phyloP scores from a whole-genome alignment of 139 green algal species.

The Monoraphidium neglectum region DNA sequence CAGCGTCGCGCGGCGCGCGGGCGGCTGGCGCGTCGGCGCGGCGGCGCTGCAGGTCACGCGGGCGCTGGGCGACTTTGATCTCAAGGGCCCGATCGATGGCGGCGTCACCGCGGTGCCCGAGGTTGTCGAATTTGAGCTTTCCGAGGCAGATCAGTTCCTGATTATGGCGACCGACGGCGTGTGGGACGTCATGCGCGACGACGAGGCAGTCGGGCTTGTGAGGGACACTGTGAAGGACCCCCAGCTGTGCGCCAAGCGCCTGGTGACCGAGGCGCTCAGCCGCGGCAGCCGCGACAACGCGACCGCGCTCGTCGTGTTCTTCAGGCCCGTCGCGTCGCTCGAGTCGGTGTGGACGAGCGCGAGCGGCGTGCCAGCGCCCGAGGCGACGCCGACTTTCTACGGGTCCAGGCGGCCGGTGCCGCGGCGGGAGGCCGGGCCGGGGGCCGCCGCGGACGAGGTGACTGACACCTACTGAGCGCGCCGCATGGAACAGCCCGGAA shows the following conservation, averaged over 20 bases:
- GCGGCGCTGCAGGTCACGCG: slow-evolving; percentile 73
- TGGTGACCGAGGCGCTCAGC: slow-evolving; percentile 79
- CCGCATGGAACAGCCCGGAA: too few relatives aligned
- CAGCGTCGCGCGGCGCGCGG: slow-evolving; percentile 43
- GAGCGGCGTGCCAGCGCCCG: background rate
- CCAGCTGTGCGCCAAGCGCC: slow-evolving; percentile 60
- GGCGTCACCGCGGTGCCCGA: slow-evolving; percentile 81
- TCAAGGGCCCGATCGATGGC: slow-evolving; percentile 53
- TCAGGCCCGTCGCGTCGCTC: slow-evolving; percentile 60
- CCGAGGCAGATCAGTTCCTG: slow-evolving; percentile 74
- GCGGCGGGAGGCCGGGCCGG: background rate
- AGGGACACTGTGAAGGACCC: slow-evolving; percentile 50
- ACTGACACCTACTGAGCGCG: slow-evolving; percentile 33
- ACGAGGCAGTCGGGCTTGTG: slow-evolving; percentile 77
- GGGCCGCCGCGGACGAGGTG: slow-evolving; percentile 26
- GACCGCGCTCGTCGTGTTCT: slow-evolving; percentile 78
- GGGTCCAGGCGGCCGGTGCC: slow-evolving; percentile 9
- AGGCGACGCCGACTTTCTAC: slow-evolving; percentile 23
- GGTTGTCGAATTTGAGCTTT: slow-evolving; percentile 54
- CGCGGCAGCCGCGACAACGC: slow-evolving; percentile 83
- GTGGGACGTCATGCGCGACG: slow-evolving; percentile 81
- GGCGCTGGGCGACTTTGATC: slow-evolving; percentile 85
- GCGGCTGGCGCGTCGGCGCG: slow-evolving; percentile 75
- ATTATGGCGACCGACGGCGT: slow-evolving; percentile 88
- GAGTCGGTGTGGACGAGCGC: slow-evolving; percentile 50